Percentiles rank a stretch among this genome's conserved stretches.
Conservation (phyloP, 306 rosid genomes). For the Mimosa bimucronata region DNA sequence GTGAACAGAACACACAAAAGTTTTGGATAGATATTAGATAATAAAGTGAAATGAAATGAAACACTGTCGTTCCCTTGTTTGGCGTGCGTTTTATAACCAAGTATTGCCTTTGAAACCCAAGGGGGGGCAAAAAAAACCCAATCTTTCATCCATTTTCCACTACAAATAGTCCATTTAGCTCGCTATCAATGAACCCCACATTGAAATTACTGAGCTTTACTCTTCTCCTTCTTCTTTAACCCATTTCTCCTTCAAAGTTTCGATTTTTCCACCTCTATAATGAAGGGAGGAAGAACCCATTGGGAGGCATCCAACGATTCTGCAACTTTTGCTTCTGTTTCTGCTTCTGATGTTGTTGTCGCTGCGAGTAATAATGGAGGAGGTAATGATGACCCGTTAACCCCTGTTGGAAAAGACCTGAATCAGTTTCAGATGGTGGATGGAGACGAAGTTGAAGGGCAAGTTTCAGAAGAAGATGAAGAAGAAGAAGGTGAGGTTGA, state of each 20-base stretch:
- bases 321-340: slow-evolving; percentile 9
- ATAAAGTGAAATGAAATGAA: not conserved
- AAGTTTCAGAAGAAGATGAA: slow-evolving; percentile 44
- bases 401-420: slow-evolving; percentile 35
- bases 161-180: not conserved
- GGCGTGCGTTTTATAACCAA: not conserved
- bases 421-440: slow-evolving; percentile 30
- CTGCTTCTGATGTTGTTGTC: not conserved
- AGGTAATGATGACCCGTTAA: not conserved
- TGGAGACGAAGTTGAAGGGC: slow-evolving; percentile 37
- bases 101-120: too few relatives aligned
- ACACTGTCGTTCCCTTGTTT: not conserved
- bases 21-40: not conserved
- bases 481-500: slow-evolving; percentile 39
- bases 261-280: not conserved
- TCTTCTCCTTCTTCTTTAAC: not conserved
- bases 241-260: not conserved
- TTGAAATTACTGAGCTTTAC: not conserved
- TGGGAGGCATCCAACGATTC: slow-evolving; percentile 46
- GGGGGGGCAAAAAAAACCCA: not conserved
- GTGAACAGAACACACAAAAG: not conserved
- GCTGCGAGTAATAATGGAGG: slow-evolving; percentile 30
- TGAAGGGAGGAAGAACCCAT: slow-evolving; percentile 52
- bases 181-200: not conserved
- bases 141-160: not conserved